Evolutionary conservation across 2,329 filamentous ascomycete genomes (phyloP).

Genomic region (Didymosphaeria variabile): DNA sequence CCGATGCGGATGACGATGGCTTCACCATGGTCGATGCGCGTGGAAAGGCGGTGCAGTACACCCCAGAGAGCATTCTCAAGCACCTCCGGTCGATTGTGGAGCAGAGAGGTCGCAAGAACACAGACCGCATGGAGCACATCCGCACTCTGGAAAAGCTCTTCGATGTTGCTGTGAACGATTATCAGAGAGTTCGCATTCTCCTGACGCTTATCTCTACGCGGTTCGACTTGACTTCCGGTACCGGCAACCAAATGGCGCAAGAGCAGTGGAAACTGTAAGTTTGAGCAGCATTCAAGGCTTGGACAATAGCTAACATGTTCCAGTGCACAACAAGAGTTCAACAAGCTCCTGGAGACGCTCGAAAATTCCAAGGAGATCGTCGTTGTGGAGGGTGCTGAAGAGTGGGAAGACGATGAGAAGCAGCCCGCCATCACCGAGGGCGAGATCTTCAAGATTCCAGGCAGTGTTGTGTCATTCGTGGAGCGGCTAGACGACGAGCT

Average conservation of each 20-base stretch:
- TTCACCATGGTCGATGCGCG: conserved; percentile 90
- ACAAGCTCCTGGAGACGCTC: conserved; percentile 77
- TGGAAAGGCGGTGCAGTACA: conserved; percentile 89
- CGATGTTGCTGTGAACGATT: conserved; percentile 88
- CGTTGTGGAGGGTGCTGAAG: conserved; percentile 90
- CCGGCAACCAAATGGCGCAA: conserved; percentile 83
- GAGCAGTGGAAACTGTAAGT: conserved; percentile 90
- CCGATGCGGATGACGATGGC: conserved; percentile 77
- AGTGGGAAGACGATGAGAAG: conserved; percentile 99
- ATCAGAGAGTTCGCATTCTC: conserved; percentile 92
- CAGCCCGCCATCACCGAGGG: conserved; percentile 75
- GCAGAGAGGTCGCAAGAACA: conserved; percentile 98
- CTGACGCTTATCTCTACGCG: conserved; percentile 91
- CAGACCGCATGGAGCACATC: conserved; percentile 93
- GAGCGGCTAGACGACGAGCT: conserved; percentile 98
- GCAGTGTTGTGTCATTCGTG: conserved; percentile 91
- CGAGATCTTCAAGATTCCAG: conserved; percentile 89
- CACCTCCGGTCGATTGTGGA: conserved; percentile 93
- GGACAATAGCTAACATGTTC: neutral
- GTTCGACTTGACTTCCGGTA: conserved; percentile 88
- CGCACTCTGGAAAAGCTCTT: conserved; percentile 95
- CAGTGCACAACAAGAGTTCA: conserved; percentile 82
- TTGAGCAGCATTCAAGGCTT: conserved; percentile 21
- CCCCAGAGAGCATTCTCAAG: conserved; percentile 97
- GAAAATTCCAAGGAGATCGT: conserved; percentile 82